Percentiles rank a stretch among this genome's conserved stretches.
phyloP scores from a whole-genome alignment of 257 asterid species.

The Przewalskia tangutica region DNA sequence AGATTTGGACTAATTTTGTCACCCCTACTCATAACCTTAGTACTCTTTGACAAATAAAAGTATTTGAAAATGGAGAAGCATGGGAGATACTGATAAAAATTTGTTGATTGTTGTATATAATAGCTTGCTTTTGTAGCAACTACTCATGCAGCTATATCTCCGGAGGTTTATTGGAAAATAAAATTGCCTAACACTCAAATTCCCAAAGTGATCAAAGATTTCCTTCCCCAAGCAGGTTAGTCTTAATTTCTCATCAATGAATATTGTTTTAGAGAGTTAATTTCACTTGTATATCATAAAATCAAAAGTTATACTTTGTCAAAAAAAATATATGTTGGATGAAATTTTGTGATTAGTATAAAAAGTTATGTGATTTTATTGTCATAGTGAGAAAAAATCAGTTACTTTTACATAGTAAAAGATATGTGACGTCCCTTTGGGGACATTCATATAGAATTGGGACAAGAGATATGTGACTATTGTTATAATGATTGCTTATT shows the following conservation, averaged over 20 bases:
- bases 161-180: slow-evolving; percentile 19
- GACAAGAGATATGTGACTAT: no score
- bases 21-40: background rate
- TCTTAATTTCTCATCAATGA: background rate
- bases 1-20: no score
- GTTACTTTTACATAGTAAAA: no score
- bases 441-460: no score
- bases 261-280: background rate
- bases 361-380: no score
- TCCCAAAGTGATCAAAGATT: slow-evolving; percentile 10
- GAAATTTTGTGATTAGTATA: no score
- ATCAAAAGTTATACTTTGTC: no score
- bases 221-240: slow-evolving; percentile 2
- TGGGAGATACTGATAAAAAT: background rate
- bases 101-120: background rate
- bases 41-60: background rate
- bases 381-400: no score
- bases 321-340: no score
- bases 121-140: slow-evolving; percentile 12
- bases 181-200: slow-evolving; percentile 12
- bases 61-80: background rate
- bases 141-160: slow-evolving; percentile 8
- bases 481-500: background rate
- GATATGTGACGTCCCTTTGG: no score
- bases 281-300: background rate